phyloP scores from a whole-genome alignment of 257 asterid species.

The Linderniella brevidens region DNA sequence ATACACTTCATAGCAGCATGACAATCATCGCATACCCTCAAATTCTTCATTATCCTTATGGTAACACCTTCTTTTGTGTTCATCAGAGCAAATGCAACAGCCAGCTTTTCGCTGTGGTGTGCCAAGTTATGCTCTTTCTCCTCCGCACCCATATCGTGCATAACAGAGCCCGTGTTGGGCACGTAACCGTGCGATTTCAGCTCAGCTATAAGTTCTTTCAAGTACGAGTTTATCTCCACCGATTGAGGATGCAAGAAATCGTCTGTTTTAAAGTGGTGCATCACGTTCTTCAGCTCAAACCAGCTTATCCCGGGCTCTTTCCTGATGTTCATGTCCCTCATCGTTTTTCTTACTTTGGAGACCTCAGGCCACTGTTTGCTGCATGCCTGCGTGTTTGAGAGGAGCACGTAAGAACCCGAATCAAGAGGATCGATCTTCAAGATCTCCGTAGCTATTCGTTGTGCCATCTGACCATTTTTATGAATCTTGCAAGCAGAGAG shows the following conservation, averaged over 20 bases:
- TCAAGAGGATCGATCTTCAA: constrained; percentile 47
- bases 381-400: constrained; percentile 56
- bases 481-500: constrained; percentile 69
- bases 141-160: constrained; percentile 73
- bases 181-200: constrained; percentile 46
- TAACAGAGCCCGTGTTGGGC: constrained; percentile 39
- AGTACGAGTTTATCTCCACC: constrained; percentile 28
- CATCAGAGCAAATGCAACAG: constrained; percentile 73
- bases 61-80: constrained; percentile 31
- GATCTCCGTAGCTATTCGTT: constrained; percentile 40
- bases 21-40: constrained; percentile 70
- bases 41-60: constrained; percentile 77
- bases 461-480: constrained; percentile 53
- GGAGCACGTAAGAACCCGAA: constrained; percentile 68
- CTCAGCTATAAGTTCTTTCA: constrained; percentile 40
- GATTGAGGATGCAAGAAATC: constrained; percentile 46
- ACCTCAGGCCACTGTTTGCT: constrained; percentile 49
- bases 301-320: constrained; percentile 86
- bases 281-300: constrained; percentile 49
- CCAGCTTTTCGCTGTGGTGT: constrained; percentile 75
- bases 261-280: constrained; percentile 44
- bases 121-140: constrained; percentile 52
- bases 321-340: constrained; percentile 52
- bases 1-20: constrained; percentile 54
- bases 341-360: constrained; percentile 39